phyloP scores from a whole-genome alignment of 495 filamentous ascomycete genomes.

The Cetradonia linearis region DNA sequence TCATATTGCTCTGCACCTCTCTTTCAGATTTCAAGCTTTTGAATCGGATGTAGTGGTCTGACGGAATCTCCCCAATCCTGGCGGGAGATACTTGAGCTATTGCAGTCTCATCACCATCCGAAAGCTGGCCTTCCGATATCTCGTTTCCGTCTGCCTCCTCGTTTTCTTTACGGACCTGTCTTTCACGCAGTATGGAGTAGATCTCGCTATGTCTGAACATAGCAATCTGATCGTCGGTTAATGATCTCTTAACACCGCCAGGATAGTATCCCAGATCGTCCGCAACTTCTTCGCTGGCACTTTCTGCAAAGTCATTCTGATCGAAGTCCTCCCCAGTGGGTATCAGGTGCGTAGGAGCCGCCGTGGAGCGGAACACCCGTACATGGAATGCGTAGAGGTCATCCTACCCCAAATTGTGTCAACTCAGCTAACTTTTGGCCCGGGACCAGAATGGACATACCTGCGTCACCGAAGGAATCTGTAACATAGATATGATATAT shows the following conservation, averaged over 20 bases:
- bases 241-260: slow-evolving; percentile 79
- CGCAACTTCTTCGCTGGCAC: slow-evolving; percentile 43
- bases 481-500: not conserved
- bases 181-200: slow-evolving; percentile 53
- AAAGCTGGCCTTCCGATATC: not conserved
- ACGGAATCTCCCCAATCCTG: not conserved
- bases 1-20: not conserved
- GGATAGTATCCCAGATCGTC: slow-evolving; percentile 79
- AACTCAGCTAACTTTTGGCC: slow-evolving; percentile 18
- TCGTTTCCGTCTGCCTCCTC: slow-evolving; percentile 12
- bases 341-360: not conserved
- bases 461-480: slow-evolving; percentile 41
- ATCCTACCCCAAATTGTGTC: slow-evolving; percentile 39
- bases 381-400: slow-evolving; percentile 63
- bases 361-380: slow-evolving; percentile 44
- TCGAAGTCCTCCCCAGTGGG: not conserved
- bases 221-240: slow-evolving; percentile 84
- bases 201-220: slow-evolving; percentile 90
- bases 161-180: slow-evolving; percentile 33
- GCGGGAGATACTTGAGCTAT: not conserved
- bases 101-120: not conserved
- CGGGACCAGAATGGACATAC: slow-evolving; percentile 30
- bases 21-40: not conserved
- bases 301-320: slow-evolving; percentile 28
- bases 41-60: not conserved